Evolutionary conservation across 345 rosid genomes (phyloP).

Genomic region (Barbarea vulgaris): DNA sequence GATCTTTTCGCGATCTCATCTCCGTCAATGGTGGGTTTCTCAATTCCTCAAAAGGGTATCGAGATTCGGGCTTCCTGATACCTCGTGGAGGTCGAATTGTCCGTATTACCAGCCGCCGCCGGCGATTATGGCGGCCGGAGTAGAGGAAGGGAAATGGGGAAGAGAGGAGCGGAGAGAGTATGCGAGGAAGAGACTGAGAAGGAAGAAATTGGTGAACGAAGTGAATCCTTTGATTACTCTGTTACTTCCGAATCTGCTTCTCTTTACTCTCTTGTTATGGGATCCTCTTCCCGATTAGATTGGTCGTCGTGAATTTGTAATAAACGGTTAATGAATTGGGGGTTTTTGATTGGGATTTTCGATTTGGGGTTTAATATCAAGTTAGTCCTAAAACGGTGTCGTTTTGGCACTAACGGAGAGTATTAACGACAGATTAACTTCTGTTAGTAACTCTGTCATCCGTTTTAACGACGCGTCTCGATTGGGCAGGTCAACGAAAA

Average conservation of each 20-base stretch:
- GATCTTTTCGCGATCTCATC: constrained; percentile 29
- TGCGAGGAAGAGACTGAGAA: constrained; percentile 57
- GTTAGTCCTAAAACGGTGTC: too few species aligned
- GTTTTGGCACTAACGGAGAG: too few species aligned
- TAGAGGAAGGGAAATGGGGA: constrained; percentile 75
- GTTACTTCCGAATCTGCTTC: constrained; percentile 59
- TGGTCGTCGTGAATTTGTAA: background rate
- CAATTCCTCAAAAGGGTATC: constrained; percentile 59
- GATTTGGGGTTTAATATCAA: too few species aligned
- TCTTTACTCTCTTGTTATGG: constrained; percentile 60
- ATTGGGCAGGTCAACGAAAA: too few species aligned
- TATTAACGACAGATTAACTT: too few species aligned
- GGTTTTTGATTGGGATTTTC: too few species aligned
- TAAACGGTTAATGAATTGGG: too few species aligned
- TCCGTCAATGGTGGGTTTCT: constrained; percentile 56
- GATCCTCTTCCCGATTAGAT: constrained; percentile 48
- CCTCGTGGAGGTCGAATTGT: constrained; percentile 79
- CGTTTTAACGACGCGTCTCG: too few species aligned
- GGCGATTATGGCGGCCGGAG: constrained; percentile 59
- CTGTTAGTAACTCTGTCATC: too few species aligned
- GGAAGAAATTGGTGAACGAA: constrained; percentile 48
- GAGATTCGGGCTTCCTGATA: constrained; percentile 53
- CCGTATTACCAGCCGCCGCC: constrained; percentile 85
- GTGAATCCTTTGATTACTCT: constrained; percentile 61
- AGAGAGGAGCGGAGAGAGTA: constrained; percentile 56